Conservation (phyloP, 2,329 filamentous ascomycete species). For the Balansia obtecta region DNA sequence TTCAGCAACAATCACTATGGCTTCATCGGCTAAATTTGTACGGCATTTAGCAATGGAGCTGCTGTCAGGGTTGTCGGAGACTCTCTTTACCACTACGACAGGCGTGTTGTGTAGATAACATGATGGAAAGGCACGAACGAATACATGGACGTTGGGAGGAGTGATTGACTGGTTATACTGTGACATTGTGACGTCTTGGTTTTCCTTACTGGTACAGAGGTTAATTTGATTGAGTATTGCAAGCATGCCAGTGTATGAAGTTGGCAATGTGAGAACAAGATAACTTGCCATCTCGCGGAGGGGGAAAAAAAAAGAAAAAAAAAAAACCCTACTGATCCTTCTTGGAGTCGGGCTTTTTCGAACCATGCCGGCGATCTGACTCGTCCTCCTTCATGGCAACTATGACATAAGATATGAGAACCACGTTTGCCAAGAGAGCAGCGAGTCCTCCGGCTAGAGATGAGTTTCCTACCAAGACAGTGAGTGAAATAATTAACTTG, state of each 20-base stretch:
- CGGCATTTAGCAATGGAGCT: conserved; percentile 10
- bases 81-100: neutral
- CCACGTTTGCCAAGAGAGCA: conserved; percentile 81
- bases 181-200: neutral
- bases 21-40: conserved; percentile 10
- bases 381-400: conserved; percentile 85
- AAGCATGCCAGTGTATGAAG: neutral
- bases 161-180: neutral
- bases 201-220: neutral
- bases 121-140: conserved; percentile 1
- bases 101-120: conserved; percentile 11
- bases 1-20: conserved; percentile 9
- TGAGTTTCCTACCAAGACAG: conserved; percentile 55
- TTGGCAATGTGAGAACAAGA: neutral
- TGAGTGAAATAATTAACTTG: neutral
- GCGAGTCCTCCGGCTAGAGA: conserved; percentile 78
- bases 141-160: conserved; percentile 1
- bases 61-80: neutral
- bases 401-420: conserved; percentile 80
- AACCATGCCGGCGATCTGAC: conserved; percentile 29
- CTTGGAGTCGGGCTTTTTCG: conserved; percentile 31
- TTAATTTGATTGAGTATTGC: neutral
- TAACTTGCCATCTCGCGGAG: neutral
- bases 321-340: conserved; percentile 29
- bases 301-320: too few species aligned